These are phyloP conservation scores for Oehlia diaphana DNA, from an alignment of 192 early-diverging fungal species.

Conservation along the genomic window DNA sequence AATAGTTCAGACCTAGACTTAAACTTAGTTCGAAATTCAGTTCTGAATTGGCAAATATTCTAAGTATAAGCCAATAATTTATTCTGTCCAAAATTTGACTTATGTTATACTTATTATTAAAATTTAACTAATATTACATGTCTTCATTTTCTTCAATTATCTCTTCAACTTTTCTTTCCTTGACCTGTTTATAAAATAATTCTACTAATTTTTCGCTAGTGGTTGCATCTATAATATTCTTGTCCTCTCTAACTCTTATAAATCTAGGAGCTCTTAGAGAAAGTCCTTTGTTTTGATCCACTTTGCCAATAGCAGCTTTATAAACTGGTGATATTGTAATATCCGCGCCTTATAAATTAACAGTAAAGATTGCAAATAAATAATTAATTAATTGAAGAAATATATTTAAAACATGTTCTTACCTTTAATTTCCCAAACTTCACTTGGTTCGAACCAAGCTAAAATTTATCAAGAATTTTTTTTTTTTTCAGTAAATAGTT, in stretches of 20 bases:
- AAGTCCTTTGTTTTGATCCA: constrained; percentile 70
- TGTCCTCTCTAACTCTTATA: constrained; percentile 85
- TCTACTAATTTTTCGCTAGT: constrained; percentile 62
- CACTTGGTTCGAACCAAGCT: constrained; percentile 79
- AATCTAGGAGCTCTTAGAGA: constrained; percentile 88
- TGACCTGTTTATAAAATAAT: constrained; percentile 31
- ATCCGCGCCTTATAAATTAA: constrained; percentile 55
- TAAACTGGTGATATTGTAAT: constrained; percentile 86
- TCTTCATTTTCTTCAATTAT: background rate
- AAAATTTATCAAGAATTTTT: background rate
- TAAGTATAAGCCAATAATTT: no score
- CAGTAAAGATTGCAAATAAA: background rate
- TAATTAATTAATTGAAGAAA: background rate
- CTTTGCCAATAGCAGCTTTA: constrained; percentile 70
- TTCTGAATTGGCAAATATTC: no score
- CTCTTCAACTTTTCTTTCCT: constrained; percentile 15
- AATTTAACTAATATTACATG: background rate
- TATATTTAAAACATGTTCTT: background rate
- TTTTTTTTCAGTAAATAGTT: background rate
- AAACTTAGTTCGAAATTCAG: no score
- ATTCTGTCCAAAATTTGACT: no score
- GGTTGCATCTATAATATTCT: constrained; percentile 78
- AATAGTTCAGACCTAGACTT: no score
- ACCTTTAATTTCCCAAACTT: constrained; percentile 92
- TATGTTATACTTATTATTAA: no score